Evolutionary conservation across 169 alveolate species (phyloP).

Genomic region (Plasmodium coatneyi): DNA sequence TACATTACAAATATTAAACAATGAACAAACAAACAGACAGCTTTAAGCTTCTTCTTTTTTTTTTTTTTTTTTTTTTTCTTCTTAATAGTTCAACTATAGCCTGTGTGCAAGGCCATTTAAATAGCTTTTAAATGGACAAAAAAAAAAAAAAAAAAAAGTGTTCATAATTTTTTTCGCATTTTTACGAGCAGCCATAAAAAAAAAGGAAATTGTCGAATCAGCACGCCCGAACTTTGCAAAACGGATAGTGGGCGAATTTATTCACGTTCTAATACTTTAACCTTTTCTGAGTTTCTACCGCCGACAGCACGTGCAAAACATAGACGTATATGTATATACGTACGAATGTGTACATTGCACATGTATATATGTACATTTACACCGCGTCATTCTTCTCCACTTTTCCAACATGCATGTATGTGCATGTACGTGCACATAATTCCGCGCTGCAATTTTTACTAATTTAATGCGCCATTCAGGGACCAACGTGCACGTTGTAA

Average conservation of each 20-base stretch:
- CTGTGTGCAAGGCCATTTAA: conserved; percentile 28
- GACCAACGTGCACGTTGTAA: neutral
- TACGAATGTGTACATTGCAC: neutral
- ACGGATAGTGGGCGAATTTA: neutral
- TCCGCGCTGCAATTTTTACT: neutral
- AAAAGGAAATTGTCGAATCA: conserved; percentile 7
- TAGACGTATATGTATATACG: neutral
- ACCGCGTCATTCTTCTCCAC: neutral
- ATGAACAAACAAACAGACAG: conserved; percentile 2
- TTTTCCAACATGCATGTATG: conserved; percentile 25
- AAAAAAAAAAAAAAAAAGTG: conserved; percentile 36
- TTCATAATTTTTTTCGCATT: conserved; percentile 32
- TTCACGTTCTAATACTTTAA: conserved; percentile 2
- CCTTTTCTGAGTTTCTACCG: neutral
- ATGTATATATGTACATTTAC: neutral
- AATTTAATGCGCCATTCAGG: conserved; percentile 19
- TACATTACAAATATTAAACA: conserved; percentile 2
- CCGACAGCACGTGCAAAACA: neutral
- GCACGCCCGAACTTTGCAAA: neutral
- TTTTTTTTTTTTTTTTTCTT: conserved; percentile 36
- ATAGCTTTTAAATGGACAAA: conserved; percentile 8
- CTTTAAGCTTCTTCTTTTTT: conserved; percentile 1
- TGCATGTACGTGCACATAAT: conserved; percentile 69
- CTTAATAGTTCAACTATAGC: conserved; percentile 14
- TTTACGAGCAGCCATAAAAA: neutral